Base-by-base conservation (phyloP, 2,329 filamentous ascomycete species). In the Aspergillaceae sp. region DNA sequence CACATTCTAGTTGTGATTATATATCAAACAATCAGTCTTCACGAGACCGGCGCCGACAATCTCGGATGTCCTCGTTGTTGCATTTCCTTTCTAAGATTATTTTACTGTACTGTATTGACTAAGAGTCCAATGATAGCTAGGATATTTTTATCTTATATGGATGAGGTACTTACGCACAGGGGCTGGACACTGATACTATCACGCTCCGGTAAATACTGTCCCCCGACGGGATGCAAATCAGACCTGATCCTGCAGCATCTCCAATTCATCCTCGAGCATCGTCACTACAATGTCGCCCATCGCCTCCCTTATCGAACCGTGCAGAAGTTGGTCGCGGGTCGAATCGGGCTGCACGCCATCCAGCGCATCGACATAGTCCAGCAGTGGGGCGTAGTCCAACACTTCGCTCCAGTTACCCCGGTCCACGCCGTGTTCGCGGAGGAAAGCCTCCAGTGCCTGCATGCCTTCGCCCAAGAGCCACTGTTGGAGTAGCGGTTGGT, bases 351-450 rank as follows among this genome's bases (percentile, higher is more conserved):
- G 48, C 35, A 60, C 48, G n/a, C 51, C 51, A 41, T 53, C 49
- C 7, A 70, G 51, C 9, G 53, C 59, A 41, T 63, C 59, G 7
- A 69, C 52, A 49, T 68, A 71, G 30, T 65, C 60, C 3, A 56
- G 59, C 30, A 71, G 40, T 1, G 65, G 62, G 11, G 56, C 58
- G 41, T 58, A 59, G 42, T 69, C 64, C 9, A 61, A 48, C 4
- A 64, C 61, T 1, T 63, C 61, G 5, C 60, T 60, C 68, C 68
- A 71, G 40, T 71, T 70, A 2, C 67, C 68, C 4, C 64, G 61
- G 44, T 70, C 68, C 29, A 71, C 60, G 4, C 68, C 68, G 40
- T 70, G 59, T 38, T 66, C 59, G 26, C 55, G 52, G 10, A 70
- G 49, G 43, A 68, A 71, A 8, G 55, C 60, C 19, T 60, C 57